Evolutionary conservation across 805 yeast genomes (phyloP).

Genomic region (Nakazawaea holstii): DNA sequence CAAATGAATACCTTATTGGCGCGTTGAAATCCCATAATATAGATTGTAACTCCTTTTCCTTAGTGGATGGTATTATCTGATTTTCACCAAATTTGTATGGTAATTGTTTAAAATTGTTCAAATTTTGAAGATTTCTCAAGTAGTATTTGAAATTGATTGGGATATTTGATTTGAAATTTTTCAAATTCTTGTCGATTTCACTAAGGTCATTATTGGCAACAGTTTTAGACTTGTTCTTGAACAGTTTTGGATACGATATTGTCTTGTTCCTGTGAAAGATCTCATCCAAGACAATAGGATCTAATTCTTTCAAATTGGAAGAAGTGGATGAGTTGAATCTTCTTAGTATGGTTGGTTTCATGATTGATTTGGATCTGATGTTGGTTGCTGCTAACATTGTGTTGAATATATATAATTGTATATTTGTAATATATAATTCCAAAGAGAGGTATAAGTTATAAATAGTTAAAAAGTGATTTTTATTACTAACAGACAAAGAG

Average conservation of each 20-base stretch:
- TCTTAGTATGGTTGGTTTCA: neutral
- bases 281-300: constrained; percentile 23
- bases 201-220: constrained; percentile 18
- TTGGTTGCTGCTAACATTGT: too few species aligned
- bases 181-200: constrained; percentile 21
- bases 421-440: too few species aligned
- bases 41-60: constrained; percentile 38
- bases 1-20: constrained; percentile 77
- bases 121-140: constrained; percentile 23
- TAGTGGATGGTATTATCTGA: constrained; percentile 45
- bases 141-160: constrained; percentile 31
- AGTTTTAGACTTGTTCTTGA: neutral
- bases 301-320: constrained; percentile 16
- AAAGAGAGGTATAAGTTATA: too few species aligned
- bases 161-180: constrained; percentile 21
- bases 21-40: constrained; percentile 58
- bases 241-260: constrained; percentile 11
- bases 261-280: constrained; percentile 24
- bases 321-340: constrained; percentile 9
- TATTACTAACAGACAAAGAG: too few species aligned
- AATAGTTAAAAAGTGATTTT: too few species aligned
- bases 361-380: neutral
- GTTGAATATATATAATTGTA: too few species aligned
- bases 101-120: constrained; percentile 32
- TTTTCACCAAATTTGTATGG: constrained; percentile 58